Percentiles rank a stretch among this genome's conserved stretches.
Conservation (phyloP, 1,284 basidiomycete genomes). For the Bjerkandera adusta region DNA sequence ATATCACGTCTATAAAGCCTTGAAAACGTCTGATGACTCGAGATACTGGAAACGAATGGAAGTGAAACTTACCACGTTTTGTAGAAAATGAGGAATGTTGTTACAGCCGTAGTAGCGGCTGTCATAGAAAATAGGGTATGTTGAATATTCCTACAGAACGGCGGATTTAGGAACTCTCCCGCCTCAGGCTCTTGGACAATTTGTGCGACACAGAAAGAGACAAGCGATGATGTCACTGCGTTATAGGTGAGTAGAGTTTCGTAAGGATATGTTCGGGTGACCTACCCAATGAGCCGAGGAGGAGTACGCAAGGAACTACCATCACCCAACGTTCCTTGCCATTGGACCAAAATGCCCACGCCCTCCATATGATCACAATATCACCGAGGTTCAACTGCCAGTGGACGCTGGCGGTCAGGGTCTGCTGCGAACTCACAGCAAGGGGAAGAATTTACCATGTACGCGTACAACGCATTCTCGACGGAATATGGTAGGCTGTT, state of each 20-base stretch:
- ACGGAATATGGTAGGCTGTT: background rate
- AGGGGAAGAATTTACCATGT: constrained; percentile 2
- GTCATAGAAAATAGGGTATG: constrained; percentile 4
- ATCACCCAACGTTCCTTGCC: constrained; percentile 6
- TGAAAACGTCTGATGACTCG: no score
- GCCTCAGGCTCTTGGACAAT: background rate
- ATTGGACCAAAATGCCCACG: constrained; percentile 5
- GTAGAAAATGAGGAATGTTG: constrained; percentile 8
- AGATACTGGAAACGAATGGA: no score
- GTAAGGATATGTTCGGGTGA: background rate
- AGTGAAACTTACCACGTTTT: no score
- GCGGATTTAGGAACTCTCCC: constrained; percentile 5
- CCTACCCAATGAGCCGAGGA: constrained; percentile 9
- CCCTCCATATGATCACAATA: constrained; percentile 11
- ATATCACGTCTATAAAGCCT: no score
- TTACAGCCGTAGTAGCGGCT: constrained; percentile 6
- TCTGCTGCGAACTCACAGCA: no score
- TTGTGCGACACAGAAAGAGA: constrained; percentile 8
- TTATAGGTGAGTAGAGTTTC: background rate
- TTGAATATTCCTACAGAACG: constrained; percentile 10
- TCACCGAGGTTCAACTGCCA: constrained; percentile 8
- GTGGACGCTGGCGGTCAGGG: background rate
- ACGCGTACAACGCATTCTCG: constrained; percentile 4
- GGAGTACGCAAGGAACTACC: constrained; percentile 1
- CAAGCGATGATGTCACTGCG: constrained; percentile 3